These are phyloP conservation scores for Microcyclospora pomicola DNA, from an alignment of 2,329 filamentous ascomycete species.

Conservation along the genomic window DNA sequence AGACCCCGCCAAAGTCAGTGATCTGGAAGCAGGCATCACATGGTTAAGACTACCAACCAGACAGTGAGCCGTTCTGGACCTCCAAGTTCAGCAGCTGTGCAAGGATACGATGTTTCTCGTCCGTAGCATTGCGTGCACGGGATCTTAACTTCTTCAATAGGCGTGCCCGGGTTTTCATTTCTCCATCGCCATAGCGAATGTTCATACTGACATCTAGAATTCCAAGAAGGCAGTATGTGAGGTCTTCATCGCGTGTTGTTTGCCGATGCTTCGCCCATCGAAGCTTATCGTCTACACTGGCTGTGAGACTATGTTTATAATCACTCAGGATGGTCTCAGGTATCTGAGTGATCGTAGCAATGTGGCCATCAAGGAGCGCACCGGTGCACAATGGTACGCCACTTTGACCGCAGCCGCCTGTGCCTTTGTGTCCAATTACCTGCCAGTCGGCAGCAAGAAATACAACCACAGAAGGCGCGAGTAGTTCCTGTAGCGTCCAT, in stretches of 20 bases:
- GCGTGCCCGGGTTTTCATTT: slow-evolving; percentile 3
- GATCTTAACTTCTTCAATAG: slow-evolving; percentile 3
- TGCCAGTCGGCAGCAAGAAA: slow-evolving; percentile 8
- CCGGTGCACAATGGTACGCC: too few species aligned
- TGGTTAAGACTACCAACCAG: too few species aligned
- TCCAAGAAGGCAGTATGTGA: slow-evolving; percentile 6
- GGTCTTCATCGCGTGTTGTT: slow-evolving; percentile 6
- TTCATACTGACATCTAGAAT: slow-evolving; percentile 6
- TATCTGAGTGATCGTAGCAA: slow-evolving; percentile 3
- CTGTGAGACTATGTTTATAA: slow-evolving; percentile 1
- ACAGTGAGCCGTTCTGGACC: too few species aligned
- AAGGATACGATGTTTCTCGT: too few species aligned
- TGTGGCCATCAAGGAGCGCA: slow-evolving; percentile 1
- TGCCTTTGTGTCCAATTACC: slow-evolving; percentile 10
- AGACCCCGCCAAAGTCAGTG: too few species aligned
- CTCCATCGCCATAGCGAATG: slow-evolving; percentile 6
- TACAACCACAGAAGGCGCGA: slow-evolving; percentile 6
- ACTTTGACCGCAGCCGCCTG: background rate
- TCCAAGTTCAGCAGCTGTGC: too few species aligned
- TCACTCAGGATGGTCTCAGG: slow-evolving; percentile 3
- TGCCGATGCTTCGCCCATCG: slow-evolving; percentile 6
- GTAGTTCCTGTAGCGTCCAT: slow-evolving; percentile 13
- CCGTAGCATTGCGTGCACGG: too few species aligned
- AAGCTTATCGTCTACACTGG: slow-evolving; percentile 6
- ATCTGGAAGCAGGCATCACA: too few species aligned